Base-by-base conservation (phyloP, 2,329 filamentous ascomycete genomes). In the Trichoderma koningiopsis region DNA sequence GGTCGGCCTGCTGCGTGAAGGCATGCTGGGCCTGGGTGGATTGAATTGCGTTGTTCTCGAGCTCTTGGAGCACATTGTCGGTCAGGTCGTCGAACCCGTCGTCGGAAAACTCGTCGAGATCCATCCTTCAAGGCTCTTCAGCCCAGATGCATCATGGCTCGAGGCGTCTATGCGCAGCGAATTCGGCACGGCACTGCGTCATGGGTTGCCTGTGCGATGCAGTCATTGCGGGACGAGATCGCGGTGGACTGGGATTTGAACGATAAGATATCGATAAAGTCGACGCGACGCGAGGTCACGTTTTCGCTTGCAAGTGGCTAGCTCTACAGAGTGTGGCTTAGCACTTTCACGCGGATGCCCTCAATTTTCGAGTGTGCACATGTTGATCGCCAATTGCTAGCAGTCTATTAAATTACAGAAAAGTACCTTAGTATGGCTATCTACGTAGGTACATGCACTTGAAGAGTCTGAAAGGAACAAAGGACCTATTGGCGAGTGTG, bases 11-110 rank as follows among this genome's bases (percentile, higher is more conserved):
- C 19, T 72, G 74, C 57, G 64, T 68, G 52, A 75, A 76, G 3
- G 73, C 72, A 16, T 74, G 75, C 29, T 76, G 82, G 40, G 81
- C 82, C 73, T 89, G 87, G 5, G 88, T 90, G 72, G 84, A 84
- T 72, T 86, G 85, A 72, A 90, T 87, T 49, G 89, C 89, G 75
- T 86, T 85, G 74, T 86, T 85, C 75, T 91, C 89, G 71, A 91
- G 85, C 75, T 90, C 87, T 73, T 87, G 83, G 4, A 91, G 80
- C 58, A 82, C 82, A 71, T 85, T 84, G 71, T 85, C 82, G 72
- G 88, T 86, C 53, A 91, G 80, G 52, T 85, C 83, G 76, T 91
- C 88, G 73, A 91, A 83, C 70, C 84, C 88, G 75, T 89, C 88
- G 76, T 90, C 89, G 70, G 84, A 87, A 76, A 88, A 90, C 71